A percentile compares a stretch with the other conserved stretches of the same genome.
These are phyloP conservation scores for Tuctoria greenei DNA, from an alignment of 176 grass and related monocot genomes.

Conservation along the genomic window DNA sequence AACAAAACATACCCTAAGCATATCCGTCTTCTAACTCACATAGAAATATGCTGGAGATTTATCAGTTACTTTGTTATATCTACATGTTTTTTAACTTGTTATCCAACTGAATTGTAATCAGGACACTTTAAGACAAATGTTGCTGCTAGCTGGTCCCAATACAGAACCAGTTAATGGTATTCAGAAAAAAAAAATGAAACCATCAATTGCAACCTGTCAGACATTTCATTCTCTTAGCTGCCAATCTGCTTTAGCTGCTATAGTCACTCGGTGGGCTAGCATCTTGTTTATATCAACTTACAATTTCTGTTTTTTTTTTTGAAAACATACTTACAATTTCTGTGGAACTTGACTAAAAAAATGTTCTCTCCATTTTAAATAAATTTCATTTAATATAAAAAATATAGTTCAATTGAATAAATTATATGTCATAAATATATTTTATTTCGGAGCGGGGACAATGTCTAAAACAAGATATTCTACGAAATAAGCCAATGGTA, in stretches of 20 bases:
- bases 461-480: no score
- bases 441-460: no score
- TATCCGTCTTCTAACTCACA: no score
- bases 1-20: no score
- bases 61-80: not conserved
- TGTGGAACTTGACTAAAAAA: not conserved
- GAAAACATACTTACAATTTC: no score
- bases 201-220: not conserved
- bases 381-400: no score
- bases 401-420: no score
- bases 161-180: not conserved
- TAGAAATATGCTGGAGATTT: not conserved
- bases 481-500: no score
- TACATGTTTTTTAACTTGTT: not conserved
- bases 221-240: slow-evolving; percentile 22
- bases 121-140: slow-evolving; percentile 1
- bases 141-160: not conserved
- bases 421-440: no score
- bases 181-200: not conserved
- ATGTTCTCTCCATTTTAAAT: no score
- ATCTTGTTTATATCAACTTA: slow-evolving; percentile 19
- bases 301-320: no score
- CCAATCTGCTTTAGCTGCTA: slow-evolving; percentile 19
- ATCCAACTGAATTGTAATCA: slow-evolving; percentile 1
- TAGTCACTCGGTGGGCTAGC: slow-evolving; percentile 3